Base-by-base conservation (phyloP, 2,329 filamentous ascomycete genomes). In the Cladobotryum mycophilum region DNA sequence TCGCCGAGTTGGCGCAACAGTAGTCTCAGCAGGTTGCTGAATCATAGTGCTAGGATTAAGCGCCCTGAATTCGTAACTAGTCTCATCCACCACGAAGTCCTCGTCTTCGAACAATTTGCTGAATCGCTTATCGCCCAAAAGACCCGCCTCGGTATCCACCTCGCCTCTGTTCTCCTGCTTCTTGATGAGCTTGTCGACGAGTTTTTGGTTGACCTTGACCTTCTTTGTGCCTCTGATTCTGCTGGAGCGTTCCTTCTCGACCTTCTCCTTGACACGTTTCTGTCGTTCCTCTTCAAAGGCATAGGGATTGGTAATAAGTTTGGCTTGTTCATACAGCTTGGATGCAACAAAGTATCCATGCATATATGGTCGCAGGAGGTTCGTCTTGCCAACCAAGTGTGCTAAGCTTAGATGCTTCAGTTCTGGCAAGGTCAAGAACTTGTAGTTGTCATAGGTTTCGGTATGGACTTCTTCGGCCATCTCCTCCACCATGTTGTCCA, bases 341-440 rank as follows among this genome's bases (percentile, higher is more conserved):
- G 95, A 92, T 35, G 88, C 89, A 45, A 99, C 91, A 71, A 99
- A 99, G 76, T 93, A 97, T 60, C 93, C 95, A 67, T 99, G 93
- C 95, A 99, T 99, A 66, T 99, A 99, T 41, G 93, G 93, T 41
- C 92, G 81, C 38, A 99, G 75, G 17, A 97, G 74, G 63, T 88
- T 93, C 25, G 90, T 95, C 60, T 89, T 91, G 57, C 92, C 92
- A 51, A 99, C 80, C 44, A 99, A 76, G 65, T 97, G 92, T 48
- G 88, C 85, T 63, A 99, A 70, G 65, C 89, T 95, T 58, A 99
- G 80, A 35, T 85, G 82, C 60, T 88, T 87, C 48, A 99, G 77
- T 67, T 99, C 91, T 41, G 88, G 83, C 54, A 89, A 69, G 2
- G 92, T 96, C 64, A 99, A 76, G 80, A 99, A 99, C 71, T 97